A percentile compares a stretch with the other conserved stretches of the same genome.
These are phyloP conservation scores for Plasmodium cynomolgi DNA, from an alignment of 169 alveolate species.

Conservation along the genomic window DNA sequence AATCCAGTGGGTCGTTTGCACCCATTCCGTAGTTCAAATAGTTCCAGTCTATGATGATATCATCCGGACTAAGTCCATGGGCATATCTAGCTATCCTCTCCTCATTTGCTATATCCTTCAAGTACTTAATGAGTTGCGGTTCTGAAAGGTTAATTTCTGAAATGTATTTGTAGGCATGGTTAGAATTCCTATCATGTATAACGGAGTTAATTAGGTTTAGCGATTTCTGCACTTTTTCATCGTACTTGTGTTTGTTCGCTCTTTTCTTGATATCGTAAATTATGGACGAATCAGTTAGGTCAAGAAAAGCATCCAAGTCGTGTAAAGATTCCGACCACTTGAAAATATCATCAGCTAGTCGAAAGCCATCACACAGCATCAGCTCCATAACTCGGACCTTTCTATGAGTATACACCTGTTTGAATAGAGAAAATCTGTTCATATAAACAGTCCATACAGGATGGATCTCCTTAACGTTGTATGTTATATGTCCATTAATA, in stretches of 20 bases:
- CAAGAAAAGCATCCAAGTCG: constrained; percentile 51
- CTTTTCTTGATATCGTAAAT: constrained; percentile 56
- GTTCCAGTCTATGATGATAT: constrained; percentile 71
- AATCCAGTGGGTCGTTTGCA: constrained; percentile 62
- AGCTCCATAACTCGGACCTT: constrained; percentile 85
- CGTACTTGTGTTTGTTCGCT: background rate
- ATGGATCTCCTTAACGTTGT: constrained; percentile 80
- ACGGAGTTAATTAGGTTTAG: constrained; percentile 65
- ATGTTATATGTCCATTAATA: constrained; percentile 79
- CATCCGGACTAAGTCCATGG: constrained; percentile 71
- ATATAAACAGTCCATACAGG: constrained; percentile 83
- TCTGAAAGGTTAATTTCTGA: constrained; percentile 64
- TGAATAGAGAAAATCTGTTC: constrained; percentile 83
- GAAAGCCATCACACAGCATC: constrained; percentile 83
- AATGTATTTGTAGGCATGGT: constrained; percentile 55
- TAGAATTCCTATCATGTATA: constrained; percentile 65
- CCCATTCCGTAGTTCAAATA: constrained; percentile 72
- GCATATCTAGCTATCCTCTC: constrained; percentile 59
- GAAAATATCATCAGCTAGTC: constrained; percentile 55
- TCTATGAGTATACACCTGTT: constrained; percentile 85
- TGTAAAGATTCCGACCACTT: constrained; percentile 71
- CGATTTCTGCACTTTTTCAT: constrained; percentile 41
- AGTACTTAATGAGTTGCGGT: constrained; percentile 51
- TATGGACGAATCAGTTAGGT: constrained; percentile 59
- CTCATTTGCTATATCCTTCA: constrained; percentile 50